phyloP scores from a whole-genome alignment of 495 filamentous ascomycete genomes.

The Xylaria sp. region DNA sequence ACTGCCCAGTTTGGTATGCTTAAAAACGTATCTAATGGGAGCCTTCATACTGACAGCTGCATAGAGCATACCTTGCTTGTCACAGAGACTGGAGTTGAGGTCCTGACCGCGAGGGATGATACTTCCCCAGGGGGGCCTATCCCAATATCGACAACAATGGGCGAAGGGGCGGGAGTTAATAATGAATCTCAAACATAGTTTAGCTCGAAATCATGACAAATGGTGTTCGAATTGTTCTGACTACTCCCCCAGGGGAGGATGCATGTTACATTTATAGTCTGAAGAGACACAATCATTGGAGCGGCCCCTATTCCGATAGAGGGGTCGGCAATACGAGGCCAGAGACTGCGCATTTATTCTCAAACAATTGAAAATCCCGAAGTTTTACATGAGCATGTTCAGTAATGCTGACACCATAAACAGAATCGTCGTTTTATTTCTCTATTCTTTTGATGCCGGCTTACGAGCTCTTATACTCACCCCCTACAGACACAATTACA shows the following conservation, averaged over 20 bases:
- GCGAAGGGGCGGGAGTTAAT: not conserved
- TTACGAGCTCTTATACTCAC: no score
- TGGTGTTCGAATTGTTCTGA: not conserved
- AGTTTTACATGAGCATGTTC: not conserved
- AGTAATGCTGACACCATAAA: not conserved
- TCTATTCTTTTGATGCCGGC: no score
- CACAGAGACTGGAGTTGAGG: constrained; percentile 88
- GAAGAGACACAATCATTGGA: not conserved
- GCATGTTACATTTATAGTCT: not conserved
- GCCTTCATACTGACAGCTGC: not conserved
- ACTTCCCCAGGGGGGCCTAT: constrained; percentile 85
- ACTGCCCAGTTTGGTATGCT: constrained; percentile 76
- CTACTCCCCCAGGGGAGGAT: not conserved
- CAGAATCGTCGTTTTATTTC: no score
- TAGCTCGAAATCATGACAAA: not conserved
- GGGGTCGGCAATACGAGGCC: no score
- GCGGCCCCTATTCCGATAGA: not conserved
- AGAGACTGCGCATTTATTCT: no score
- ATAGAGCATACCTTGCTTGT: constrained; percentile 92
- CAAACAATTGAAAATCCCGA: no score
- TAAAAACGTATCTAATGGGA: not conserved
- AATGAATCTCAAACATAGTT: not conserved
- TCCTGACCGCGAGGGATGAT: constrained; percentile 81
- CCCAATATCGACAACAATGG: constrained; percentile 57
- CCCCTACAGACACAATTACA: no score